These are phyloP conservation scores for Ceriops zippeliana DNA, from an alignment of 345 rosid species.

Conservation along the genomic window DNA sequence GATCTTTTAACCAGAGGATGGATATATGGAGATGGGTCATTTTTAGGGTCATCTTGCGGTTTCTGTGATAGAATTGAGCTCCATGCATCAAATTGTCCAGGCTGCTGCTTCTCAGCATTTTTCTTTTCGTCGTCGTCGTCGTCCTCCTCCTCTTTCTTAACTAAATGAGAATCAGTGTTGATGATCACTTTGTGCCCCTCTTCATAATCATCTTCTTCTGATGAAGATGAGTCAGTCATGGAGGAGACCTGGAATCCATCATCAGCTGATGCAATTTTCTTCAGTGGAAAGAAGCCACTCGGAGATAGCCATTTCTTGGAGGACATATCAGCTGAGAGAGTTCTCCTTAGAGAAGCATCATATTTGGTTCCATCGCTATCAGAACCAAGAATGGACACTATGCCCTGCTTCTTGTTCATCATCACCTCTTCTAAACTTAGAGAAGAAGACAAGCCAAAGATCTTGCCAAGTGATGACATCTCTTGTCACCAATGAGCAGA, in stretches of 20 bases:
- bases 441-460: conserved; percentile 17
- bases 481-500: neutral
- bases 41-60: conserved; percentile 33
- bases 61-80: conserved; percentile 53
- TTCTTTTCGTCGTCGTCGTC: conserved; percentile 20
- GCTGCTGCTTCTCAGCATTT: conserved; percentile 25
- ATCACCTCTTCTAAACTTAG: conserved; percentile 22
- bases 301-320: conserved; percentile 62
- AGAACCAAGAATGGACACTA: conserved; percentile 64
- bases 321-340: conserved; percentile 84
- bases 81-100: conserved; percentile 53
- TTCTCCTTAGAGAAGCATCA: conserved; percentile 56
- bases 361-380: conserved; percentile 30
- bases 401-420: conserved; percentile 50
- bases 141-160: conserved; percentile 19
- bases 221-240: conserved; percentile 13
- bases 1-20: conserved; percentile 67
- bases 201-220: conserved; percentile 19
- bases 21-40: conserved; percentile 54
- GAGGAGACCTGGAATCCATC: conserved; percentile 7
- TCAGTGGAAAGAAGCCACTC: conserved; percentile 45
- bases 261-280: conserved; percentile 53
- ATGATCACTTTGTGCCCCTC: neutral
- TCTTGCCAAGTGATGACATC: conserved; percentile 18
- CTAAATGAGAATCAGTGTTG: neutral